A percentile compares a stretch with the other conserved stretches of the same genome.
Evolutionary conservation across 2,329 filamentous ascomycete species (phyloP).

Genomic region (Fusarium sp.): DNA sequence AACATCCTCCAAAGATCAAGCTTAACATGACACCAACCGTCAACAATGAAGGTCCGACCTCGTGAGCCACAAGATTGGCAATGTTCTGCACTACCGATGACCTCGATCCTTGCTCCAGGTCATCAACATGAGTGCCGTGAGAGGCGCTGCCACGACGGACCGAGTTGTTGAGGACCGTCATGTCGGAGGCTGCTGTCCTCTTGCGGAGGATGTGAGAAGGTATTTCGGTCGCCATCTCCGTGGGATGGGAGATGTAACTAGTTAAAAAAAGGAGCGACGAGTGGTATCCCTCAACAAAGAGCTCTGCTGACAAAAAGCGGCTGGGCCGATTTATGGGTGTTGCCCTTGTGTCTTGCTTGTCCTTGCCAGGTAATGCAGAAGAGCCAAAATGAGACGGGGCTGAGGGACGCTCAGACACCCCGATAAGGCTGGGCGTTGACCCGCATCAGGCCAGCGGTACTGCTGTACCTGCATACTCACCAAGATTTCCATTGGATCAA

Average conservation of each 20-base stretch:
- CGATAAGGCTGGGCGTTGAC: background rate
- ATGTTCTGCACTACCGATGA: conserved; percentile 34
- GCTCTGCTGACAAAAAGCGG: conserved; percentile 28
- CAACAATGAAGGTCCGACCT: conserved; percentile 53
- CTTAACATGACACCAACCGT: conserved; percentile 74
- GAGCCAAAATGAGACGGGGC: conserved; percentile 15
- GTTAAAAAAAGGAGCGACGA: conserved; percentile 12
- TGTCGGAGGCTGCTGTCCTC: conserved; percentile 35
- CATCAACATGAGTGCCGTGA: conserved; percentile 4
- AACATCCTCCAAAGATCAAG: conserved; percentile 95
- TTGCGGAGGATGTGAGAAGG: conserved; percentile 34
- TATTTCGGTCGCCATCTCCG: conserved; percentile 18
- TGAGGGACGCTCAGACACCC: background rate
- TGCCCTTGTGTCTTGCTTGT: conserved; percentile 29
- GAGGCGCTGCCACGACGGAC: conserved; percentile 13
- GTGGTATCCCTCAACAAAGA: conserved; percentile 20
- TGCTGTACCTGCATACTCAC: conserved; percentile 3
- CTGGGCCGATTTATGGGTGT: conserved; percentile 21
- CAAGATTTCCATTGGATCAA: background rate
- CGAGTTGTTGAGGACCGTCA: conserved; percentile 27
- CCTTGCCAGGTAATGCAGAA: conserved; percentile 21
- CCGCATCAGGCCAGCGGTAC: conserved; percentile 15
- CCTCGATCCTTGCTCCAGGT: conserved; percentile 26
- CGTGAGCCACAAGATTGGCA: conserved; percentile 33
- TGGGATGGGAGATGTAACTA: conserved; percentile 21